A percentile compares a stretch with the other conserved stretches of the same genome.
Evolutionary conservation across 441 rosid species (phyloP).

Genomic region (Codiaeum variegatum): DNA sequence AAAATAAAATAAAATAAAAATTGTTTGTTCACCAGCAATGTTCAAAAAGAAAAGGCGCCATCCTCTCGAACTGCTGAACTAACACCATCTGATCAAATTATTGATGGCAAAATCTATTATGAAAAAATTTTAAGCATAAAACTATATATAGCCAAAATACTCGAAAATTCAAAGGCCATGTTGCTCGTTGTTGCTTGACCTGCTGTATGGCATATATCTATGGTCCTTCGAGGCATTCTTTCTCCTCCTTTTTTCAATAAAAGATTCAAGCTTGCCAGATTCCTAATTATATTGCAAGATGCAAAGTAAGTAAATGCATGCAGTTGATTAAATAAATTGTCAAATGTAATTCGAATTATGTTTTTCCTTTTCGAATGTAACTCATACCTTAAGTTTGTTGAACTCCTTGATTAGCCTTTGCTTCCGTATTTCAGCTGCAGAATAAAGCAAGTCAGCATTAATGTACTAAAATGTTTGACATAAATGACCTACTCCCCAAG

Average conservation of each 20-base stretch:
- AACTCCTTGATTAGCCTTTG: conserved; percentile 65
- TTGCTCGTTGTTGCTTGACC: conserved; percentile 31
- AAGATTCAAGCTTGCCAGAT: conserved; percentile 3
- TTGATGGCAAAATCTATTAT: background rate
- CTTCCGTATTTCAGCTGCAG: conserved; percentile 78
- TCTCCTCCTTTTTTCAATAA: conserved; percentile 66
- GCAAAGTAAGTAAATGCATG: conserved; percentile 11
- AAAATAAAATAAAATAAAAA: no score
- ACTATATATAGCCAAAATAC: background rate
- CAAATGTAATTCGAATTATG: background rate
- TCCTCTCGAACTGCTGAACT: background rate
- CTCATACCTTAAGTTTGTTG: conserved; percentile 67
- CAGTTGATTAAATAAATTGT: background rate
- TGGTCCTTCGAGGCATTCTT: conserved; percentile 4
- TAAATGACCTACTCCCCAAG: no score
- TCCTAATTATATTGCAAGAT: conserved; percentile 19
- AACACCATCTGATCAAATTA: background rate
- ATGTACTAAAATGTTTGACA: no score
- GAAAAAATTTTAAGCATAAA: background rate
- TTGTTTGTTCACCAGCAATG: background rate
- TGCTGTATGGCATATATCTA: conserved; percentile 51
- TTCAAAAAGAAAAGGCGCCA: background rate
- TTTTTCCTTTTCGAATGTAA: background rate
- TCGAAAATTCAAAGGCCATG: conserved; percentile 25
- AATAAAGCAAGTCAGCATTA: conserved; percentile 23